Conservation (phyloP, 208 protist species). For the Acanthamoeba lenticulata region DNA sequence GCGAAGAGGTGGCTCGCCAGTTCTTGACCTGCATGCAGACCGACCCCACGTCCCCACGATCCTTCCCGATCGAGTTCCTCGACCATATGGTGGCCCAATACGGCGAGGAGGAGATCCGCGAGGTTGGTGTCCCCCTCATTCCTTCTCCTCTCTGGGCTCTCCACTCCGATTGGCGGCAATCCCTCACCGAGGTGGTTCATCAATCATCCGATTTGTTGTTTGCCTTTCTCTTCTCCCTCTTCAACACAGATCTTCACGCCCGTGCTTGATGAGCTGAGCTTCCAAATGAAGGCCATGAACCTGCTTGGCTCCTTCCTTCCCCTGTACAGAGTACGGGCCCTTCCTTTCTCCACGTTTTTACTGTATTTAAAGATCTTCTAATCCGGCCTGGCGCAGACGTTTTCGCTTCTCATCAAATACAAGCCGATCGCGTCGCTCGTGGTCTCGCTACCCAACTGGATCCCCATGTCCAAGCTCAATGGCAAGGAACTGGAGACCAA, state of each 20-base stretch:
- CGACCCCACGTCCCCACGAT: neutral
- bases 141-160: no score
- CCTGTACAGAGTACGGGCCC: conserved; percentile 45
- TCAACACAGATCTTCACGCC: conserved; percentile 36
- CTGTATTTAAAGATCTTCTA: no score
- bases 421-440: conserved; percentile 56
- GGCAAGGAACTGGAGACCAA: conserved; percentile 65
- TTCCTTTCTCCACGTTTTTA: neutral
- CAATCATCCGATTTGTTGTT: no score
- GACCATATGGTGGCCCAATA: conserved; percentile 38
- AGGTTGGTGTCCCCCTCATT: no score
- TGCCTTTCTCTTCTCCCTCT: neutral
- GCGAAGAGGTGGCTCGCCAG: conserved; percentile 35
- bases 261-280: conserved; percentile 51
- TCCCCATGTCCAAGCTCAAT: conserved; percentile 1
- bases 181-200: no score
- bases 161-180: no score
- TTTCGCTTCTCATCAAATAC: conserved; percentile 40
- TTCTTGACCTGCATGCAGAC: conserved; percentile 41
- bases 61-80: conserved; percentile 38
- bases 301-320: conserved; percentile 30
- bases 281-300: conserved; percentile 64
- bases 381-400: neutral
- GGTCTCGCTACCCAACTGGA: conserved; percentile 52
- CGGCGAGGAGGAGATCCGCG: conserved; percentile 6